Conservation (phyloP, 1,139 yeast species). For the Scheffersomyces cryptocercus region DNA sequence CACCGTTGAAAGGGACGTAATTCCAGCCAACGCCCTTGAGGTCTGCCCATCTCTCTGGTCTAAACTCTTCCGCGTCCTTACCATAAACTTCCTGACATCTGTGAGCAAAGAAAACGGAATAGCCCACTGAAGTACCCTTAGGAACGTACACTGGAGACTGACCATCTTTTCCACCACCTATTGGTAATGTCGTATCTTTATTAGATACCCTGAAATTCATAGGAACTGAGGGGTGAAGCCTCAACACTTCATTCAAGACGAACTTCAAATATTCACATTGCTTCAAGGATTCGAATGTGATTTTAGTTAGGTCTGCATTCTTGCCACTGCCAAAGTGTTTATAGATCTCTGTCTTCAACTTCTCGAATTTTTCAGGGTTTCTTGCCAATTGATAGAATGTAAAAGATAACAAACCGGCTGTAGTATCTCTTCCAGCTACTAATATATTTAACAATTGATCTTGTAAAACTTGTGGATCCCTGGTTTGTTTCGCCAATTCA, state of each 20-base stretch:
- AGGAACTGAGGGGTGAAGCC: constrained; percentile 60
- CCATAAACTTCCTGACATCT: constrained; percentile 48
- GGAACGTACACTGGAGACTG: constrained; percentile 42
- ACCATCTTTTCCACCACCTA: constrained; percentile 52
- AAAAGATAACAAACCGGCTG: constrained; percentile 47
- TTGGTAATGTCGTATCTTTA: constrained; percentile 49
- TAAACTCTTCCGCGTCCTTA: constrained; percentile 44
- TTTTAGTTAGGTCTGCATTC: constrained; percentile 26
- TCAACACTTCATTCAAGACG: constrained; percentile 51
- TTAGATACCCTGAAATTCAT: constrained; percentile 48
- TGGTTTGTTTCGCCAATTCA: constrained; percentile 46
- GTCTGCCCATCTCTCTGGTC: constrained; percentile 55
- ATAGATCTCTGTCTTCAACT: constrained; percentile 34
- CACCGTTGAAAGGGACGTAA: constrained; percentile 58
- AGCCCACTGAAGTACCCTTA: constrained; percentile 48
- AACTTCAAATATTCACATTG: constrained; percentile 48
- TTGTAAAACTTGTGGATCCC: constrained; percentile 42
- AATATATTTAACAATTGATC: constrained; percentile 48
- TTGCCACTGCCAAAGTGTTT: constrained; percentile 38
- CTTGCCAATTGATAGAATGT: constrained; percentile 42
- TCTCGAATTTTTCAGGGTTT: constrained; percentile 36
- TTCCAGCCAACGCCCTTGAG: constrained; percentile 48
- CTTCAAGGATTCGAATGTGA: constrained; percentile 52
- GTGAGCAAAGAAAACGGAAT: constrained; percentile 48
- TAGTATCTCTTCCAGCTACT: constrained; percentile 50